Evolutionary conservation across 2,329 filamentous ascomycete species (phyloP), one percentile per base, ranked within the genome.

Genomic region (Aureobasidium vineae): DNA sequence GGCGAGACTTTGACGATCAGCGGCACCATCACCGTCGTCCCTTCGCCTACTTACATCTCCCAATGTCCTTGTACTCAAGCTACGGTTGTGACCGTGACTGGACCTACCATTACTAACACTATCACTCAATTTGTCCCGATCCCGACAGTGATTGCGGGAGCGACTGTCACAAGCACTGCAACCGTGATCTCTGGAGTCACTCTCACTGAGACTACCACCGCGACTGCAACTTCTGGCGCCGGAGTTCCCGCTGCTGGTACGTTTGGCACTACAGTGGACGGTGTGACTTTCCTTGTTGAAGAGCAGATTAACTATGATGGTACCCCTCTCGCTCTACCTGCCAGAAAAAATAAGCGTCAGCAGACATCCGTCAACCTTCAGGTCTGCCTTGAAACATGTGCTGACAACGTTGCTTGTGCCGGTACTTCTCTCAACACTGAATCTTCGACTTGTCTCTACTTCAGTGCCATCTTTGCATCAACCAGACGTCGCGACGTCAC

Each of bases 371-470:
- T 50, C 21, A 54, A n/a, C 13, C 50, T 54, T 15, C 41, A 54
- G 11, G 50, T 54, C 13, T 53, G 61, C 28, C 50, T 53, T 11
- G 47, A 54, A 6, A 43, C 49, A 6, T 54, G 49, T n/a, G 61
- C 61, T 15, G 59, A 26, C 6, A 49, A 63, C 33, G n/a, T 2
- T 2, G 16, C 23, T n/a, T 63, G 59, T n/a, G 43, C n/a, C 1
- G 59, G 41, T n/a, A 63, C 59, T 16, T 50, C 59, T 6, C 40
- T 63, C 16, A 63, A 52, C 59, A 63, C 43, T 33, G n/a, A 52
- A 4, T 31, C 59, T 16, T 47, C 41, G 6, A 36, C 36, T 26
- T 63, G 59, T 31, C 31, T 50, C 15, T 63, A 50, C 59, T 63
- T 50, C 59, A 63, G 59, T 15, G 43, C 41, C 28, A 63, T 63